phyloP scores from a whole-genome alignment of 2,329 filamentous ascomycete species.

The Lachnellula hyalina region DNA sequence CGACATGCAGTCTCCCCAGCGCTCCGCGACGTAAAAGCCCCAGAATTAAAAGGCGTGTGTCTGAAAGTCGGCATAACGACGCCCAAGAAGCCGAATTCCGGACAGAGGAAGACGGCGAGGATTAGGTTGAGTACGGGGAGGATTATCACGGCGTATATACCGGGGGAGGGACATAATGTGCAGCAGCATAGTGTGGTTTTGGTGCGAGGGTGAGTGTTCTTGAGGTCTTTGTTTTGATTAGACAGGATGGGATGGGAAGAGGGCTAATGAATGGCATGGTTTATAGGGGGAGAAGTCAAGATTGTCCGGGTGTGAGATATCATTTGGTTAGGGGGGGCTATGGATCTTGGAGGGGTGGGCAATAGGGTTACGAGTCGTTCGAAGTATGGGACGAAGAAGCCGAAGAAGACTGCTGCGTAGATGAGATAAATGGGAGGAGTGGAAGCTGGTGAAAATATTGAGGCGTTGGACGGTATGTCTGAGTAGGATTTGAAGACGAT shows the following conservation, averaged over 20 bases:
- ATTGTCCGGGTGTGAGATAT: slow-evolving; percentile 98
- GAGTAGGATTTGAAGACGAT: neutral
- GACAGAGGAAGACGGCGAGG: slow-evolving; percentile 91
- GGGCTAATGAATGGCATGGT: neutral
- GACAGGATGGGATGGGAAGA: neutral
- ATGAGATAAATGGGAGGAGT: neutral
- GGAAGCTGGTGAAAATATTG: neutral
- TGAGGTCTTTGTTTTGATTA: neutral
- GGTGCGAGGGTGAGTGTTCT: slow-evolving; percentile 59
- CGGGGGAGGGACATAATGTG: slow-evolving; percentile 96
- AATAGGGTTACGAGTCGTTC: slow-evolving; percentile 79
- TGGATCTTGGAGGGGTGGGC: slow-evolving; percentile 91
- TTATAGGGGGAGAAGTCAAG: slow-evolving; percentile 68
- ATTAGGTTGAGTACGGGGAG: slow-evolving; percentile 82
- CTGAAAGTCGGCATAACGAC: slow-evolving; percentile 89
- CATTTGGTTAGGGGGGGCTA: slow-evolving; percentile 85
- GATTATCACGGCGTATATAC: slow-evolving; percentile 89
- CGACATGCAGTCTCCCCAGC: slow-evolving; percentile 87
- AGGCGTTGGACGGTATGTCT: slow-evolving; percentile 4
- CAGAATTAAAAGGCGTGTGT: slow-evolving; percentile 92
- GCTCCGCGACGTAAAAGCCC: slow-evolving; percentile 60
- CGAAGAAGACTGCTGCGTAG: slow-evolving; percentile 61
- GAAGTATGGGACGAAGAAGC: slow-evolving; percentile 99
- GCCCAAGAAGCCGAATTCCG: slow-evolving; percentile 98
- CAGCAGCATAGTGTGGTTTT: slow-evolving; percentile 98